A percentile compares a stretch with the other conserved stretches of the same genome.
These are phyloP conservation scores for Oemleria cerasiformis DNA, from an alignment of 306 rosid species.

Conservation along the genomic window DNA sequence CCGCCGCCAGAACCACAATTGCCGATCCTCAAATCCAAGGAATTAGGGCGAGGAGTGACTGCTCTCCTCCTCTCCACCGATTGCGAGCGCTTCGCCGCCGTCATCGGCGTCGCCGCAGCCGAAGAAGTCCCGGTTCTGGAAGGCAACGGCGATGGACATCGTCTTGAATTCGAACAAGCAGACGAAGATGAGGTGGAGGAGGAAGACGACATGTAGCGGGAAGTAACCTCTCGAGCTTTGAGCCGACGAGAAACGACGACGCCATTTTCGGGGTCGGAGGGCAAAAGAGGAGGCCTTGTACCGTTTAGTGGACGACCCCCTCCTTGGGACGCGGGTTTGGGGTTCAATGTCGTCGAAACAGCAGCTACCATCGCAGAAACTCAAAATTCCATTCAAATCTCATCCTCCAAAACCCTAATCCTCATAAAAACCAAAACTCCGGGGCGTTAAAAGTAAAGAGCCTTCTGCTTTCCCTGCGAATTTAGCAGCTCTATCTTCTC, in stretches of 20 bases:
- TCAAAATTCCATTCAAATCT: constrained; percentile 24
- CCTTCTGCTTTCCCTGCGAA: not conserved
- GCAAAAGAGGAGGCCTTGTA: constrained; percentile 65
- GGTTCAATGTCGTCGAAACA: constrained; percentile 51
- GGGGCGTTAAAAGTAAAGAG: not conserved
- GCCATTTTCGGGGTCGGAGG: constrained; percentile 81
- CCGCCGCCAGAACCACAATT: constrained; percentile 28
- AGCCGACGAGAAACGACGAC: constrained; percentile 47
- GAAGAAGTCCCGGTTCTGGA: constrained; percentile 43
- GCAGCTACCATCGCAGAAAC: constrained; percentile 65
- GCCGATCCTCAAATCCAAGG: constrained; percentile 36
- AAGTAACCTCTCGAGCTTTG: constrained; percentile 67
- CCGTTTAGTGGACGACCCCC: constrained; percentile 45
- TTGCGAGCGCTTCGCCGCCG: constrained; percentile 49
- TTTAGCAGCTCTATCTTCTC: not conserved
- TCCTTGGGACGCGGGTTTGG: constrained; percentile 44
- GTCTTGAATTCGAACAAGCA: constrained; percentile 35
- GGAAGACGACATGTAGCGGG: constrained; percentile 73
- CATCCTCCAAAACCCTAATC: constrained; percentile 37
- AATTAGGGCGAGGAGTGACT: constrained; percentile 53
- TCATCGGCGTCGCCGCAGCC: constrained; percentile 28
- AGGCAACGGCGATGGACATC: constrained; percentile 62
- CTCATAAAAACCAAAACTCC: not conserved
- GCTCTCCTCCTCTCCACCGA: constrained; percentile 53
- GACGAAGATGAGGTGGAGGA: constrained; percentile 35